These are phyloP conservation scores for Aphanomyces cochlioides DNA, from an alignment of 352 stramenopile species.

Conservation along the genomic window DNA sequence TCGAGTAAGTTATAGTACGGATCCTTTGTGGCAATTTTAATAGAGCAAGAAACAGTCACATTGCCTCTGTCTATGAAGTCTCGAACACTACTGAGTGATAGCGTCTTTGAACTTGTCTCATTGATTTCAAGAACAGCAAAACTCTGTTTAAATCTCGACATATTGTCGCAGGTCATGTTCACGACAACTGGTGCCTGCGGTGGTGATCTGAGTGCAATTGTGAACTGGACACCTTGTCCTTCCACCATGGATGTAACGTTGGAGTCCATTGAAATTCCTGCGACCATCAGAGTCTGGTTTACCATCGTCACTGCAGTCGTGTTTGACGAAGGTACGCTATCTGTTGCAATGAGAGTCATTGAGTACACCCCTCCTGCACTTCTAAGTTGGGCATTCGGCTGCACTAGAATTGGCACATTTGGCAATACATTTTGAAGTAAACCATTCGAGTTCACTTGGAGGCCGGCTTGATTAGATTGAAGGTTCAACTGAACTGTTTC, in stretches of 20 bases:
- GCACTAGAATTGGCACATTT: neutral
- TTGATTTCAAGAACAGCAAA: neutral
- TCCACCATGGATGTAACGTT: conserved; percentile 3
- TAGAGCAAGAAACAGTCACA: neutral
- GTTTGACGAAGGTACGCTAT: conserved; percentile 7
- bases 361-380: neutral
- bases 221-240: neutral
- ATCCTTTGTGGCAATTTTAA: neutral
- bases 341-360: neutral
- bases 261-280: neutral
- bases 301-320: neutral
- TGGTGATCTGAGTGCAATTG: neutral
- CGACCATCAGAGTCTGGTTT: conserved; percentile 8
- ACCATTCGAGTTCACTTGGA: neutral
- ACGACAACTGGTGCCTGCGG: neutral
- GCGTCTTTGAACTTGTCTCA: neutral
- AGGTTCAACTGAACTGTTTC: neutral
- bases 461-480: neutral
- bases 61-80: conserved; percentile 17
- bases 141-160: neutral
- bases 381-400: neutral
- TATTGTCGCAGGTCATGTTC: neutral
- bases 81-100: neutral
- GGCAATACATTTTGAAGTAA: neutral
- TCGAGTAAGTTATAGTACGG: conserved; percentile 5